Conservation (phyloP, 768 basidiomycete genomes). For the Boletus sensibilis region DNA sequence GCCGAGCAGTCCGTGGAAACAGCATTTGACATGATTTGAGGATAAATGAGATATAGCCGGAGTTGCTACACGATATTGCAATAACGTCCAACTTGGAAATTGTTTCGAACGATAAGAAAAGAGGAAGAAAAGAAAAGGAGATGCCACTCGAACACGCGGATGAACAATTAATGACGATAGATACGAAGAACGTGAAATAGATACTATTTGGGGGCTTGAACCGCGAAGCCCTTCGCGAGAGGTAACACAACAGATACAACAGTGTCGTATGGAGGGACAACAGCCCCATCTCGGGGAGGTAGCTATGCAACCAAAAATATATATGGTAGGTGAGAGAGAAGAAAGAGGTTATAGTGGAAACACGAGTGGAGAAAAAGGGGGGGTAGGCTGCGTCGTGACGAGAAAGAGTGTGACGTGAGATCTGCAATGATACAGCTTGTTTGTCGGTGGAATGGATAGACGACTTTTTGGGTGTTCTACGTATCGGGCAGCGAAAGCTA, state of each 20-base stretch:
- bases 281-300: constrained; percentile 10
- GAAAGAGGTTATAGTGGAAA: background rate
- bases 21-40: background rate
- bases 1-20: background rate
- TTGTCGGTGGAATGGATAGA: background rate
- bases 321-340: constrained; percentile 26
- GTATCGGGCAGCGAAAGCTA: constrained; percentile 3
- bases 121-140: background rate
- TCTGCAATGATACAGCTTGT: constrained; percentile 21
- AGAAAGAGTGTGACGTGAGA: constrained; percentile 4
- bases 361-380: background rate
- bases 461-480: constrained; percentile 21
- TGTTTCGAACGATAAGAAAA: background rate
- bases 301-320: constrained; percentile 32
- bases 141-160: background rate
- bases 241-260: constrained; percentile 27
- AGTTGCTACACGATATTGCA: constrained; percentile 3
- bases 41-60: background rate
- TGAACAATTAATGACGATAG: background rate
- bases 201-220: constrained; percentile 41
- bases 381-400: constrained; percentile 3
- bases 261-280: constrained; percentile 14
- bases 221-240: constrained; percentile 53
- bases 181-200: constrained; percentile 10
- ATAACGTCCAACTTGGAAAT: background rate